Evolutionary conservation across 2,329 filamentous ascomycete genomes (phyloP).

Genomic region (Colletotrichum liaoningense): DNA sequence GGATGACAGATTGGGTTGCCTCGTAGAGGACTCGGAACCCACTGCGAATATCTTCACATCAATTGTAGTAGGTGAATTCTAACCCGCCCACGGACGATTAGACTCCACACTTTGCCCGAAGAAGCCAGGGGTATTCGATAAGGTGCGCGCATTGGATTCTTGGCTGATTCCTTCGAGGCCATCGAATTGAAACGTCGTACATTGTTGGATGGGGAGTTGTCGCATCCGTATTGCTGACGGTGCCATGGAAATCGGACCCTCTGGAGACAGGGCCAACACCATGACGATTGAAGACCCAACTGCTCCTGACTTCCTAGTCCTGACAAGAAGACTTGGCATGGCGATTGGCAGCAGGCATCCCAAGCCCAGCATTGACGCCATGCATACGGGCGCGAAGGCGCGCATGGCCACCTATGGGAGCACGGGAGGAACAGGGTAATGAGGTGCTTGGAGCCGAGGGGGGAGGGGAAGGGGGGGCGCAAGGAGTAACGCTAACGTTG

Average conservation of each 20-base stretch:
- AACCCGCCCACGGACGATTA: background rate
- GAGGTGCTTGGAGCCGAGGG: background rate
- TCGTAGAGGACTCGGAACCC: no score
- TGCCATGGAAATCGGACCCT: background rate
- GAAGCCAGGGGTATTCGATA: background rate
- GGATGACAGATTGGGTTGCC: no score
- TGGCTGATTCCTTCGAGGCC: background rate
- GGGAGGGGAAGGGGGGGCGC: no score
- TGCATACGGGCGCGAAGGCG: slow-evolving; percentile 1
- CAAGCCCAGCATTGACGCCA: background rate
- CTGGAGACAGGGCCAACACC: background rate
- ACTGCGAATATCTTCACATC: no score
- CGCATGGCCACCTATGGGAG: background rate
- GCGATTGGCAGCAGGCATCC: background rate
- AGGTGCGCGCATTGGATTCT: background rate
- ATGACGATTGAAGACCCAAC: background rate
- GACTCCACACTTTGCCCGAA: background rate
- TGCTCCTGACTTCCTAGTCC: background rate
- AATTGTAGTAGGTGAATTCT: no score
- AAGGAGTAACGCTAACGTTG: background rate
- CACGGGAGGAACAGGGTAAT: background rate
- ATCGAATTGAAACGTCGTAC: background rate
- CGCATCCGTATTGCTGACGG: background rate
- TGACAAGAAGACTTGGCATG: background rate
- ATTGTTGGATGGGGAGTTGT: background rate